Evolutionary conservation across 495 filamentous ascomycete species (phyloP).

Genomic region (Eremomyces bilateralis): DNA sequence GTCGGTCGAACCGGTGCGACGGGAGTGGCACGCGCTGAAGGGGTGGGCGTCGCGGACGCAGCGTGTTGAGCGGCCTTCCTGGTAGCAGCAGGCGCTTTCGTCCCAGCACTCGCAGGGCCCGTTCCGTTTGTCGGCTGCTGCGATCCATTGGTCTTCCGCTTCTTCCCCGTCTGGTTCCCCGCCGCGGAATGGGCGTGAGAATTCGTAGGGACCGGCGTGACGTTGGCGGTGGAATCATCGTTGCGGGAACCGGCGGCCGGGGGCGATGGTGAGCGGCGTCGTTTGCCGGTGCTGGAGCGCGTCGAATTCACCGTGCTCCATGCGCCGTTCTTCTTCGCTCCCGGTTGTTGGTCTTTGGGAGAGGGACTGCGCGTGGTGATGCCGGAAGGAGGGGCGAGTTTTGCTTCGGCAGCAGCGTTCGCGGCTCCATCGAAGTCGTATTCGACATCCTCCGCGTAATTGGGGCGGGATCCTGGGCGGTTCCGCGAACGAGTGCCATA

Average conservation of each 20-base stretch:
- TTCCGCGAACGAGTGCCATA: constrained; percentile 95
- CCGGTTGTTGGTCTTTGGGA: constrained; percentile 1
- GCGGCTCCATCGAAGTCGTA: constrained; percentile 46
- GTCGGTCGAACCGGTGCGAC: constrained; percentile 25
- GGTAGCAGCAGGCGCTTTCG: neutral
- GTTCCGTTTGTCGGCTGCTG: constrained; percentile 42
- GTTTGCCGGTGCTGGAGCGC: too few relatives aligned
- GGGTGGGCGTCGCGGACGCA: constrained; percentile 3
- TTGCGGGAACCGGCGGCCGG: constrained; percentile 2
- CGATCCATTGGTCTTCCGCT: constrained; percentile 9
- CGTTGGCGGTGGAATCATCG: constrained; percentile 49
- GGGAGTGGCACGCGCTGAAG: too few relatives aligned
- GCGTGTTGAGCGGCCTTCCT: constrained; percentile 7
- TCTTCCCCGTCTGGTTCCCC: constrained; percentile 9
- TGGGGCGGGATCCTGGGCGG: constrained; percentile 58
- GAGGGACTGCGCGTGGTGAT: neutral
- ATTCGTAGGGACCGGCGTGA: too few relatives aligned
- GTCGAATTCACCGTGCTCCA: too few relatives aligned
- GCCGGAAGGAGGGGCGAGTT: neutral
- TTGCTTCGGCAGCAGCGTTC: constrained; percentile 8
- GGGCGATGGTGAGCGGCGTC: too few relatives aligned
- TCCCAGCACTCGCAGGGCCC: neutral
- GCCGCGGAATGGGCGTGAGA: constrained; percentile 37
- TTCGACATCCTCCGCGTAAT: constrained; percentile 94
- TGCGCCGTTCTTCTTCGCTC: neutral